Base-by-base conservation (phyloP, 371 early-diverging fungal species). In the Parasitella parasitica region DNA sequence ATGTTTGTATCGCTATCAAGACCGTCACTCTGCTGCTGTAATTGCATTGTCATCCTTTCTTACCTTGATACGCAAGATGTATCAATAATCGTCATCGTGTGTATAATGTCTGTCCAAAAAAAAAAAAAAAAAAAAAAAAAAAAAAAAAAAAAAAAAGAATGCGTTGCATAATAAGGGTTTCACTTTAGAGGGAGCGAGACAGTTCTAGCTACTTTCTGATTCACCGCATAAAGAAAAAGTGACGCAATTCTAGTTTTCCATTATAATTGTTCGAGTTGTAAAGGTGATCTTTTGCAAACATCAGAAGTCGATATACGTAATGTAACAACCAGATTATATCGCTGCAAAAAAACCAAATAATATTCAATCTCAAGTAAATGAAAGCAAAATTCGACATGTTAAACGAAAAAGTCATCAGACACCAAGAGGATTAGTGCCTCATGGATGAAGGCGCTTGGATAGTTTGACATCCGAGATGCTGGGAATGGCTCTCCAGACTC, bases 11-110 rank as follows among this genome's bases (percentile, higher is more conserved):
- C 61, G 28, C 61, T 66, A 26, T 9, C 20, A 11, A 46, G 18
- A 18, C 30, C 16, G 6, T 34, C n/a, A 28, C 4, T 11, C 0
- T 1, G 2, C 35, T 34, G 12, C 6, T 3, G 3, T n/a, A 27
- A 7, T 22, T 53, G 13, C 4, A 34, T 35, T 49, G 0, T 56
- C 26, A 7, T 34, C 12, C 37, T 15, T 18, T 4, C 30, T 56
- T 64, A 69, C 69, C 55, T 57, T 54, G 64, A 57, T 41, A 64
- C 53, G 54, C 64, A 69, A 16, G 28, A 48, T 27, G 61, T 54
- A 59, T 64, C 64, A 41, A 64, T 69, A 24, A 64, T 57, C 32
- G 69, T 69, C 69, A 69, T 69, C 51, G 43, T 59, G 7, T 55
- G 28, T 41, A 41, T 26, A n/a, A 6, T 5, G 32, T 28, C 20